Conservation (phyloP, 2,329 filamentous ascomycete genomes). For the Neocatenulostroma microsporum region DNA sequence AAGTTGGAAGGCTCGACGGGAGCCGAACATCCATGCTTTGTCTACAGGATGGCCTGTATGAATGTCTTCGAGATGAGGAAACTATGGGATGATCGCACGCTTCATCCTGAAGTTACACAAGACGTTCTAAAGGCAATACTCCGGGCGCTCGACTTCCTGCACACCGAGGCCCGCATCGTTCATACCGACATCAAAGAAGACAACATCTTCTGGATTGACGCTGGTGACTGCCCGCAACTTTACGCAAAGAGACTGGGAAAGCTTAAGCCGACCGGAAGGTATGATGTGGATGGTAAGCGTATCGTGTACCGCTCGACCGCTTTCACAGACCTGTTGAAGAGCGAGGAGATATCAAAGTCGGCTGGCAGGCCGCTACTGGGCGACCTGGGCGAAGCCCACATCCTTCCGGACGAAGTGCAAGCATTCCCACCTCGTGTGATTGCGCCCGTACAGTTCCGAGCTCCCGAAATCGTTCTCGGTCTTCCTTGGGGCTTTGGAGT, state of each 20-base stretch:
- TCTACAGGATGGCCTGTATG: slow-evolving; percentile 31
- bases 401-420: slow-evolving; percentile 22
- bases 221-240: too few species aligned
- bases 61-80: slow-evolving; percentile 31
- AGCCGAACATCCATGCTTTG: slow-evolving; percentile 32
- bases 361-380: too few species aligned
- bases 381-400: slow-evolving; percentile 34
- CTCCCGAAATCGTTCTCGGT: slow-evolving; percentile 33
- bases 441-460: slow-evolving; percentile 32
- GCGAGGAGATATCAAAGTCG: neutral
- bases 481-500: slow-evolving; percentile 30
- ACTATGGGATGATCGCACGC: slow-evolving; percentile 11
- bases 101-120: slow-evolving; percentile 12
- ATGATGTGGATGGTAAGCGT: slow-evolving; percentile 29
- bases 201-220: slow-evolving; percentile 24
- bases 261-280: slow-evolving; percentile 28
- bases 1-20: slow-evolving; percentile 25
- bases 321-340: slow-evolving; percentile 1
- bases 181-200: slow-evolving; percentile 27
- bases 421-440: slow-evolving; percentile 25
- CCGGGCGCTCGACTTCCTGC: slow-evolving; percentile 22
- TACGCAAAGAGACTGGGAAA: too few species aligned
- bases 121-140: slow-evolving; percentile 20
- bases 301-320: neutral
- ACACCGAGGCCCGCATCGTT: slow-evolving; percentile 19